phyloP scores from a whole-genome alignment of 2,329 filamentous ascomycete genomes.

The Venturia effusa region DNA sequence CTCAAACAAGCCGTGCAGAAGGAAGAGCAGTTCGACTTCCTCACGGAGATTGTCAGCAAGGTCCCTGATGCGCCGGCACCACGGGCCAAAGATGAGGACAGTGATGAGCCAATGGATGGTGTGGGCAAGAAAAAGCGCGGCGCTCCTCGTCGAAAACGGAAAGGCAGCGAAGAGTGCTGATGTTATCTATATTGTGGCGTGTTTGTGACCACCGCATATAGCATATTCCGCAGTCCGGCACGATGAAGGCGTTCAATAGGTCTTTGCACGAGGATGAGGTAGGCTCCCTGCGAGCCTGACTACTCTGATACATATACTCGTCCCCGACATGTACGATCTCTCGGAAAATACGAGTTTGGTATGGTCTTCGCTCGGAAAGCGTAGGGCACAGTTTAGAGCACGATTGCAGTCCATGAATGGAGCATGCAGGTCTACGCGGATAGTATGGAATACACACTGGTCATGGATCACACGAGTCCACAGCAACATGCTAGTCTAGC shows the following conservation, averaged over 20 bases:
- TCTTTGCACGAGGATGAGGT: not conserved
- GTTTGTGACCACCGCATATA: too few relatives aligned
- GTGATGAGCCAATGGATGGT: slow-evolving; percentile 10
- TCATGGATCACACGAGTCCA: not conserved
- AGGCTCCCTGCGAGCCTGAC: not conserved
- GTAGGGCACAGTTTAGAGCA: too few relatives aligned
- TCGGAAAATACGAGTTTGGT: too few relatives aligned
- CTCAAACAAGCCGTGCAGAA: slow-evolving; percentile 82
- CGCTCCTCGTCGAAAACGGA: not conserved
- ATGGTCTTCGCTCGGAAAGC: too few relatives aligned
- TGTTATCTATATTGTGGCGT: not conserved
- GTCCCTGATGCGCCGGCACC: slow-evolving; percentile 53
- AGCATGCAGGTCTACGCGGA: not conserved
- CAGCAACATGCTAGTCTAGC: not conserved
- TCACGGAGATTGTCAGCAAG: slow-evolving; percentile 81
- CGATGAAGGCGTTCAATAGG: too few relatives aligned
- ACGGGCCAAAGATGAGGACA: slow-evolving; percentile 7
- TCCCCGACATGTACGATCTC: too few relatives aligned
- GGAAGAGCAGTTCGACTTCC: slow-evolving; percentile 89
- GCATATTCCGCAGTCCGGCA: too few relatives aligned
- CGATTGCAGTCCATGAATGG: too few relatives aligned
- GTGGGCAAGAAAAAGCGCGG: slow-evolving; percentile 11
- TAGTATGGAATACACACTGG: not conserved
- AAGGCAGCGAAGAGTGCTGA: slow-evolving; percentile 4
- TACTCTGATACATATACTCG: not conserved